phyloP scores from a whole-genome alignment of 1,139 yeast species.

The Pneumocystis jirovecii region DNA sequence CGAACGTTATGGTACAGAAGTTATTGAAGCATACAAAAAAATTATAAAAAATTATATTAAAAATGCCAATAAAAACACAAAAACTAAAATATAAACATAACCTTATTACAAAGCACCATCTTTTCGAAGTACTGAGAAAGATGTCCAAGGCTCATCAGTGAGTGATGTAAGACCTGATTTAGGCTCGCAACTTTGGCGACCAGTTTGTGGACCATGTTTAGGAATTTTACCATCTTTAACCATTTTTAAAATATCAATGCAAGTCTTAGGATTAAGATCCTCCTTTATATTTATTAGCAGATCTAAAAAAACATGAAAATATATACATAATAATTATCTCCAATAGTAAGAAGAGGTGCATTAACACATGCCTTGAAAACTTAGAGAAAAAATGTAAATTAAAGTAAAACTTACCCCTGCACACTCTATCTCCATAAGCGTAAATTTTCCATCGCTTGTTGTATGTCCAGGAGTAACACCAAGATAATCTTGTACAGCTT shows the following conservation, averaged over 20 bases:
- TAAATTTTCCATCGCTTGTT: conserved; percentile 59
- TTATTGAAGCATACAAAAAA: not conserved
- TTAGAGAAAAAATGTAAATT: not conserved
- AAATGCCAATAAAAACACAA: not conserved
- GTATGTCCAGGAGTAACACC: conserved; percentile 66
- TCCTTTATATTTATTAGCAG: conserved; percentile 26
- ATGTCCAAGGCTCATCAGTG: conserved; percentile 3
- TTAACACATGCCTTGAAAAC: conserved; percentile 53
- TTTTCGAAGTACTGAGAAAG: conserved; percentile 9
- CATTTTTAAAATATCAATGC: conserved; percentile 46
- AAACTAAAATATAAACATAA: not conserved
- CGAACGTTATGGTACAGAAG: not conserved
- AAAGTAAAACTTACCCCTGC: conserved; percentile 33
- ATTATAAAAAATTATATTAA: not conserved
- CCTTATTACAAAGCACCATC: conserved; percentile 5
- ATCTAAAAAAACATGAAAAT: not conserved
- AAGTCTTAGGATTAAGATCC: conserved; percentile 60
- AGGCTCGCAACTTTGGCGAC: conserved; percentile 66
- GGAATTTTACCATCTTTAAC: conserved; percentile 50
- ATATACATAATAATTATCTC: conserved; percentile 49
- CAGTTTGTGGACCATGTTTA: conserved; percentile 53
- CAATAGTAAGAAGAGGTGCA: conserved; percentile 77
- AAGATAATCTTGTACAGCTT: conserved; percentile 48
- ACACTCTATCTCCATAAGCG: conserved; percentile 80
- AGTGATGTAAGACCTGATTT: conserved; percentile 12